Evolutionary conservation across 2,329 filamentous ascomycete species (phyloP), one percentile per base, ranked within the genome.

Genomic region (Emmonsiellopsis sp.): DNA sequence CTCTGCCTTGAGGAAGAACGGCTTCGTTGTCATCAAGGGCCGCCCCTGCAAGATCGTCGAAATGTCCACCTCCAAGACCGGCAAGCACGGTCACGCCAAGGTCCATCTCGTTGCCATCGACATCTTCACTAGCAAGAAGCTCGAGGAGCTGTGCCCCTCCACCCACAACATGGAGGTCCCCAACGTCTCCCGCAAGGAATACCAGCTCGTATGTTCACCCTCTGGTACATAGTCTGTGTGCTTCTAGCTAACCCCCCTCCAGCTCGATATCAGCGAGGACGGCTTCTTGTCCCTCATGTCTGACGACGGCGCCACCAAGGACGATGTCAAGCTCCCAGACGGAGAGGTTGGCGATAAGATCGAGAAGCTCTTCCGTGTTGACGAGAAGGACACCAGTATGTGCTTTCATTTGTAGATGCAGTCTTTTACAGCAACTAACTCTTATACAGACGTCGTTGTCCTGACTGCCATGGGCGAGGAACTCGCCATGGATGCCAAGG

Each of bases 51-150:
- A 97, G 88, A 98, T 98, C 70, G 89, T 97, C 76, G 93, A 98
- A 73, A 98, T 98, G 94, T 95, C 90, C 66, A 98, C 93, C 81
- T 98, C 93, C 76, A 98, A 98, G 91, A 98, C 93, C 66, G 93
- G 93, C 79, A 98, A 98, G 89, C 93, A 98, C 87, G 93, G 93
- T 77, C 94, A 98, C 88, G 93, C 93, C 79, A 98, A 98, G 86
- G 93, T 98, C 75, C 92, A 98, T 80, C 80, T 98, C 68, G 87
- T 96, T 70, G 93, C 90, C 73, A 84, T 94, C 75, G 93, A 98
- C 76, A 97, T 98, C 81, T 98, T 98, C 86, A 98, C 91, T 63
- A 82, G 82, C 84, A 98, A 96, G 89, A 98, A 98, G 86, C 83
- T 95, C 64, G 93, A 98, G 82, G 94, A 98, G 80, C 85, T 98